phyloP scores from a whole-genome alignment of 2,329 filamentous ascomycete genomes.

The Oidium heveae region DNA sequence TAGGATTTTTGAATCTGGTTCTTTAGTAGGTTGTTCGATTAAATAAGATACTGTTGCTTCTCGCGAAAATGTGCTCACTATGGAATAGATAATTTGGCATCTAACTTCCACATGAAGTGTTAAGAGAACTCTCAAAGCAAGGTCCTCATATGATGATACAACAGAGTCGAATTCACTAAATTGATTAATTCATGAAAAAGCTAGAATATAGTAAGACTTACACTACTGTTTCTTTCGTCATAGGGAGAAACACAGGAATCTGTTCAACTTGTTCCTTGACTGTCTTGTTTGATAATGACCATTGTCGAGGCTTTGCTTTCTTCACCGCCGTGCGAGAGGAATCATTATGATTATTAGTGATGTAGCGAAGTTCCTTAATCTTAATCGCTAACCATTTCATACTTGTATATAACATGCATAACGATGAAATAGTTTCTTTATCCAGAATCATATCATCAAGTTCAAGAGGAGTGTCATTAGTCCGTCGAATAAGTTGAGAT shows the following conservation, averaged over 20 bases:
- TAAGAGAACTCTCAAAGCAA: constrained; percentile 54
- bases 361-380: constrained; percentile 55
- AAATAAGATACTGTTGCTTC: constrained; percentile 31
- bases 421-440: constrained; percentile 56
- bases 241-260: constrained; percentile 54
- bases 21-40: constrained; percentile 45
- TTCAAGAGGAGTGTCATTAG: constrained; percentile 36
- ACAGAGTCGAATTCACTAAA: constrained; percentile 63
- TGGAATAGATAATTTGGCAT: constrained; percentile 59
- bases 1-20: constrained; percentile 60
- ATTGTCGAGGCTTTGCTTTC: constrained; percentile 32
- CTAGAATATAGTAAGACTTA: constrained; percentile 22
- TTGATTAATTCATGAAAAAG: neutral
- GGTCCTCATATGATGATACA: constrained; percentile 54
- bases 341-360: constrained; percentile 49
- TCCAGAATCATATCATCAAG: constrained; percentile 73
- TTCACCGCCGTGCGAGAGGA: constrained; percentile 21
- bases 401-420: constrained; percentile 83
- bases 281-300: constrained; percentile 54
- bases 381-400: constrained; percentile 93
- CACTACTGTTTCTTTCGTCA: constrained; percentile 64
- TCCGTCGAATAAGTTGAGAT: constrained; percentile 27
- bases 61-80: constrained; percentile 36
- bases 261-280: constrained; percentile 31
- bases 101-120: constrained; percentile 78